These are phyloP conservation scores for Solanum stenotomum DNA, from an alignment of 257 asterid species.

Conservation along the genomic window DNA sequence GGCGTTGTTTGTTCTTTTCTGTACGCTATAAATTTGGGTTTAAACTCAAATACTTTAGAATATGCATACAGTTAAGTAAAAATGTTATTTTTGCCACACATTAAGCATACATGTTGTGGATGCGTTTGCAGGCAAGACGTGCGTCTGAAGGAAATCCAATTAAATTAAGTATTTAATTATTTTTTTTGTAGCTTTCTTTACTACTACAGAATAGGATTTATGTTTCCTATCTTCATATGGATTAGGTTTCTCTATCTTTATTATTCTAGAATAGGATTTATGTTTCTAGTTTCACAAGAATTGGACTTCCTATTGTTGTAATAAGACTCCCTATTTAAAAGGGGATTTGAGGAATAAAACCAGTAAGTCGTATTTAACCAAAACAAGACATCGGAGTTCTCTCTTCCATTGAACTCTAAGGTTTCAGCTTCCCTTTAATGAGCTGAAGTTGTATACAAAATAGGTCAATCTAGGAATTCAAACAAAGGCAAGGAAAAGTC, in stretches of 20 bases:
- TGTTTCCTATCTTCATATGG: neutral
- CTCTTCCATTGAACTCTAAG: neutral
- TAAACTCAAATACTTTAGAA: neutral
- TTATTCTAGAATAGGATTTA: neutral
- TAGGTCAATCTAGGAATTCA: neutral
- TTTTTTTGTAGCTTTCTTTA: neutral
- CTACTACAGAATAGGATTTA: neutral
- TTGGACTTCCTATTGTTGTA: neutral
- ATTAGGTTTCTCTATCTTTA: neutral
- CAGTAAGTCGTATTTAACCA: neutral
- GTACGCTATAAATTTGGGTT: neutral
- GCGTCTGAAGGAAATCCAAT: neutral
- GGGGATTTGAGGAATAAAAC: neutral
- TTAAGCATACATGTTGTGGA: neutral
- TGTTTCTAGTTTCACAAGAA: neutral
- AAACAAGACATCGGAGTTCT: neutral
- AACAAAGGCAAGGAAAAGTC: neutral
- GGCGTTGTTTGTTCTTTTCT: neutral
- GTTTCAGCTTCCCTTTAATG: neutral
- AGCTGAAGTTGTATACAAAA: neutral
- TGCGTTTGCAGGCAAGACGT: neutral
- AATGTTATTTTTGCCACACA: neutral
- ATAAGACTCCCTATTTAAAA: neutral
- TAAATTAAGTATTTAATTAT: no score
- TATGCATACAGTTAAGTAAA: neutral